Percentiles rank a stretch among this genome's conserved stretches.
Conservation (phyloP, 352 stramenopile genomes). For the Globisporangium polare region DNA sequence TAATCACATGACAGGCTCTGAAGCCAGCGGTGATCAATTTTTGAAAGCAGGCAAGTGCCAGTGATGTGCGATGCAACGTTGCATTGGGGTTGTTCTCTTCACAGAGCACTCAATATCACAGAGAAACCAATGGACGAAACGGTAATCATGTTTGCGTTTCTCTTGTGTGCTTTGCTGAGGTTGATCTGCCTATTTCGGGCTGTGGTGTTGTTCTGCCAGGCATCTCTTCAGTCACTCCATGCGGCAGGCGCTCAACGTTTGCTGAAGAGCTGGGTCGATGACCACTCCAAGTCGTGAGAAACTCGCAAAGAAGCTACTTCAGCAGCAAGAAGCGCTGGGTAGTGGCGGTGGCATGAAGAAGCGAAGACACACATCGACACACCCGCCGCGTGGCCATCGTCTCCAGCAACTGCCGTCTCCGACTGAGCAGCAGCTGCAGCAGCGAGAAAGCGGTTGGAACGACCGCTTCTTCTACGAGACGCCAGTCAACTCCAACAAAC, state of each 20-base stretch:
- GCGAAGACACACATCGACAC: conserved; percentile 14
- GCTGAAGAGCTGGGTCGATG: conserved; percentile 21
- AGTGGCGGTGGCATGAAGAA: conserved; percentile 17
- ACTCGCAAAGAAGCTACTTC: conserved; percentile 43
- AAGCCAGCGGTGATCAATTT: neutral
- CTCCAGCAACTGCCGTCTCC: conserved; percentile 37
- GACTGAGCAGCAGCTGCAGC: conserved; percentile 44
- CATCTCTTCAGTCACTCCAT: neutral
- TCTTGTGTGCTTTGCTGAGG: neutral
- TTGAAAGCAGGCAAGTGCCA: neutral
- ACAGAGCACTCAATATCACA: neutral
- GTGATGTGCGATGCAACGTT: neutral
- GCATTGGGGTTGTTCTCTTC: neutral
- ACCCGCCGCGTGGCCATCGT: conserved; percentile 27
- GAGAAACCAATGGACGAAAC: conserved; percentile 1
- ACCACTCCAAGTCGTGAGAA: conserved; percentile 40
- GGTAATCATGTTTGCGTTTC: conserved; percentile 8
- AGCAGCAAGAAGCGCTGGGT: conserved; percentile 15
- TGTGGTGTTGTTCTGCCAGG: conserved; percentile 5
- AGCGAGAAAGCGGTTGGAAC: conserved; percentile 72
- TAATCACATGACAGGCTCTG: neutral
- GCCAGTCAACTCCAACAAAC: conserved; percentile 46
- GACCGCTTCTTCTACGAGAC: conserved; percentile 63
- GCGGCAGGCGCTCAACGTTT: neutral
- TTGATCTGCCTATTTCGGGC: conserved; percentile 4